Percentiles rank a stretch among this genome's conserved stretches.
Conservation (phyloP, 352 stramenopile genomes). For the Globisporangium recalcitrans region DNA sequence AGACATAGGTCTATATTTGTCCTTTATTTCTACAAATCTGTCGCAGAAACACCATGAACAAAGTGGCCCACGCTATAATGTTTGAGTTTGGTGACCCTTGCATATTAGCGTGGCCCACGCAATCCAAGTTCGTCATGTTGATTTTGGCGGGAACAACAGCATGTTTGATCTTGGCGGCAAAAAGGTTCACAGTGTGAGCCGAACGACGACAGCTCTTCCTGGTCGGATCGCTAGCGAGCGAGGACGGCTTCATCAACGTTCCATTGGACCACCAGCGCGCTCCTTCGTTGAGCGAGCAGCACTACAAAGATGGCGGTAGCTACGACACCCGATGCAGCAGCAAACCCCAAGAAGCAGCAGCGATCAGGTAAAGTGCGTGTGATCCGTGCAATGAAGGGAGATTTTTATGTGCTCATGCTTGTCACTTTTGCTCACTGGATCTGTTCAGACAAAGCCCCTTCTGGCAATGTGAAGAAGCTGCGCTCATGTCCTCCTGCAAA, state of each 20-base stretch:
- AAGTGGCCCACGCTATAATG: neutral
- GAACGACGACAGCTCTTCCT: neutral
- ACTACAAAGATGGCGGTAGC: slow-evolving; percentile 4
- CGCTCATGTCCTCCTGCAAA: slow-evolving; percentile 14
- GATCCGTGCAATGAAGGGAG: neutral
- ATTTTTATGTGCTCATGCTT: neutral
- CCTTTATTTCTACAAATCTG: neutral
- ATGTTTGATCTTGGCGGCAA: neutral
- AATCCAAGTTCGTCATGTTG: neutral
- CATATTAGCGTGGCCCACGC: neutral
- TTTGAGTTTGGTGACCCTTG: neutral
- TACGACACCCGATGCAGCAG: neutral
- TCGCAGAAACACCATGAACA: neutral
- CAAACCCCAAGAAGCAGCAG: slow-evolving; percentile 15
- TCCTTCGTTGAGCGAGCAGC: neutral
- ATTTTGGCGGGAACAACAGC: slow-evolving; percentile 5
- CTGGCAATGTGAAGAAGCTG: slow-evolving; percentile 11
- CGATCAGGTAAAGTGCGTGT: slow-evolving; percentile 5
- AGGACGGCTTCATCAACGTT: neutral
- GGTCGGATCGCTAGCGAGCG: neutral
- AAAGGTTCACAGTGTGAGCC: neutral
- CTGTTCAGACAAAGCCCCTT: slow-evolving; percentile 6
- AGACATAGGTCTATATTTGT: neutral
- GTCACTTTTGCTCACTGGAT: neutral
- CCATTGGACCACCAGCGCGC: neutral